Conservation (phyloP, 1,284 basidiomycete genomes). For the Leccinum subrobustum region DNA sequence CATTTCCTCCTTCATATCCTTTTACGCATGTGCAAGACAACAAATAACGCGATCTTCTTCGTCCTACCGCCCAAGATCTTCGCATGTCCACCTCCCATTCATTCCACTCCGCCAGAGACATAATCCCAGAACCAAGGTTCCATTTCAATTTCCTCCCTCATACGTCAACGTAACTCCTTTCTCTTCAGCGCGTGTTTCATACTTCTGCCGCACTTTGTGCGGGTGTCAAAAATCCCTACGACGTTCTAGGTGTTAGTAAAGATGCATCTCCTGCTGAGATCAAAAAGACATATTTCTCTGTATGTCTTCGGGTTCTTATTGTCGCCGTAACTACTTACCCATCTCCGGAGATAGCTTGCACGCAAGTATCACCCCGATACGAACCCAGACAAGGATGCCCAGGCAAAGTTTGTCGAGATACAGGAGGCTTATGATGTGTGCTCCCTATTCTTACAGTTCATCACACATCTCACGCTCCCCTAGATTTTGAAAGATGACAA, state of each 20-base stretch:
- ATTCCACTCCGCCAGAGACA: slow-evolving; percentile 16
- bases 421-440: slow-evolving; percentile 96
- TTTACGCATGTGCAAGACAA: slow-evolving; percentile 51
- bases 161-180: slow-evolving; percentile 16
- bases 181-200: slow-evolving; percentile 71
- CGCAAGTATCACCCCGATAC: slow-evolving; percentile 99
- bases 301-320: slow-evolving; percentile 39
- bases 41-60: slow-evolving; percentile 40
- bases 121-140: slow-evolving; percentile 25
- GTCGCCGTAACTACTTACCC: slow-evolving; percentile 6
- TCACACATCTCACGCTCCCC: slow-evolving; percentile 19
- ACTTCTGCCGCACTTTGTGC: slow-evolving; percentile 55
- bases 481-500: slow-evolving; percentile 92
- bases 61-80: slow-evolving; percentile 38
- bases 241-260: slow-evolving; percentile 83
- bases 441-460: slow-evolving; percentile 21
- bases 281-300: slow-evolving; percentile 96
- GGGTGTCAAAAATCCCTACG: slow-evolving; percentile 85
- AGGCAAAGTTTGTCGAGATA: slow-evolving; percentile 95
- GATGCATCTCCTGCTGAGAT: slow-evolving; percentile 88
- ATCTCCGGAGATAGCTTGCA: slow-evolving; percentile 66
- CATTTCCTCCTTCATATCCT: slow-evolving; percentile 56
- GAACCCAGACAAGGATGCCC: slow-evolving; percentile 88
- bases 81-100: slow-evolving; percentile 19
- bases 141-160: slow-evolving; percentile 10